Evolutionary conservation across 108 stramenopile genomes (phyloP).

Genomic region (Cylindrotheca fusiformis): DNA sequence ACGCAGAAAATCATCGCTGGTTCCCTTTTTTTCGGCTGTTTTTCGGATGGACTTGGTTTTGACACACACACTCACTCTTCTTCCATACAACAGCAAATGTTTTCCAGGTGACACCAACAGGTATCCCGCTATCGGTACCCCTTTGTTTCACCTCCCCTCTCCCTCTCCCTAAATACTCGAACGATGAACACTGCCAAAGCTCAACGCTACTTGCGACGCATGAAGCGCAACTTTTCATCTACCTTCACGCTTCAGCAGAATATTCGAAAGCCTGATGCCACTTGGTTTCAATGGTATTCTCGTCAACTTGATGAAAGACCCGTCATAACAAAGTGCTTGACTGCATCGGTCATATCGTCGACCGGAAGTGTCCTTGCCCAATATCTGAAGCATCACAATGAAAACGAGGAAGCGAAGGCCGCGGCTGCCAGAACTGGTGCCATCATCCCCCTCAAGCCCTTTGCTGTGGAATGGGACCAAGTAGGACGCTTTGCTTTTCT

Average conservation of each 20-base stretch:
- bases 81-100: too few relatives aligned
- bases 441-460: slow-evolving; percentile 1
- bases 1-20: too few relatives aligned
- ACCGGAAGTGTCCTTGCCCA: slow-evolving; percentile 50
- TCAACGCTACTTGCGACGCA: not conserved
- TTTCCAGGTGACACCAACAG: too few relatives aligned
- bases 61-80: too few relatives aligned
- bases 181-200: not conserved
- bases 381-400: slow-evolving; percentile 11
- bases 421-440: not conserved
- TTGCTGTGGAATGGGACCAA: slow-evolving; percentile 39
- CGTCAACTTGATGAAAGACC: slow-evolving; percentile 71
- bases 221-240: not conserved
- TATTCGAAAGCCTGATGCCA: not conserved
- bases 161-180: too few relatives aligned
- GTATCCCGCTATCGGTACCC: too few relatives aligned
- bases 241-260: not conserved
- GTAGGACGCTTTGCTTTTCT: slow-evolving; percentile 66
- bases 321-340: slow-evolving; percentile 67
- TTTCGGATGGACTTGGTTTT: too few relatives aligned
- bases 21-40: too few relatives aligned
- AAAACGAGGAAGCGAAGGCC: slow-evolving; percentile 5
- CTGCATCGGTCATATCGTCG: slow-evolving; percentile 66
- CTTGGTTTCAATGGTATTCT: slow-evolving; percentile 58
- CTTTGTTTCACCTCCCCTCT: too few relatives aligned